Percentiles rank a stretch among this genome's conserved stretches.
These are phyloP conservation scores for Termitomyces sp. DNA, from an alignment of 768 basidiomycete genomes.

Conservation along the genomic window DNA sequence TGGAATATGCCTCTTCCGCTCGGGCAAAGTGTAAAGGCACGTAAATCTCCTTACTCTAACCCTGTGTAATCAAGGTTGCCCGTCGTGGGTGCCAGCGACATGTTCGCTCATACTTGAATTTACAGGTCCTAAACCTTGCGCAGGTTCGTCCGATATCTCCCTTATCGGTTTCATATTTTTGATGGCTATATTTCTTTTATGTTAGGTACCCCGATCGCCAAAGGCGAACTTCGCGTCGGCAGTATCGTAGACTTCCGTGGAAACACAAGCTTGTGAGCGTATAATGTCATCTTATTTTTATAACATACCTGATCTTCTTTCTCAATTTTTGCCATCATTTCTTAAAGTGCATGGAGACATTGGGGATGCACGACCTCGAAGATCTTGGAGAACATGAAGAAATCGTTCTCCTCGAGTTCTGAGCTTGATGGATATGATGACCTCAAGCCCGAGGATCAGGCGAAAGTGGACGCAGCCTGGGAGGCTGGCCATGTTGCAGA, in stretches of 20 bases:
- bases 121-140: slow-evolving; percentile 74
- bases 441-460: slow-evolving; percentile 65
- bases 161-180: slow-evolving; percentile 10
- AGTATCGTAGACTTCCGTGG: slow-evolving; percentile 73
- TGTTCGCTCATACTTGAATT: slow-evolving; percentile 17
- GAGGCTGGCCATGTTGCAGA: slow-evolving; percentile 75
- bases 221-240: slow-evolving; percentile 73
- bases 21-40: slow-evolving; percentile 80
- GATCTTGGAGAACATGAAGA: slow-evolving; percentile 71
- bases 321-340: neutral
- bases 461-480: slow-evolving; percentile 67
- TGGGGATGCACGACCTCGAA: slow-evolving; percentile 83
- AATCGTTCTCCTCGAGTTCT: slow-evolving; percentile 46
- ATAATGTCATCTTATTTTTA: slow-evolving; percentile 14
- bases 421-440: slow-evolving; percentile 89
- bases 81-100: slow-evolving; percentile 20
- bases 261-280: slow-evolving; percentile 56
- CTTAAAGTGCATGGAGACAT: slow-evolving; percentile 73
- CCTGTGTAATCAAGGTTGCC: slow-evolving; percentile 12
- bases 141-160: slow-evolving; percentile 38
- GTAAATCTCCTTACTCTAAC: slow-evolving; percentile 15
- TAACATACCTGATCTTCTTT: neutral
- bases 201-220: slow-evolving; percentile 65
- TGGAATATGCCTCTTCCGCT: slow-evolving; percentile 68
- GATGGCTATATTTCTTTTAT: slow-evolving; percentile 7